A percentile compares a stretch with the other conserved stretches of the same genome.
phyloP scores from a whole-genome alignment of 2,329 filamentous ascomycete genomes.

The Colletotrichum ledebouriae region DNA sequence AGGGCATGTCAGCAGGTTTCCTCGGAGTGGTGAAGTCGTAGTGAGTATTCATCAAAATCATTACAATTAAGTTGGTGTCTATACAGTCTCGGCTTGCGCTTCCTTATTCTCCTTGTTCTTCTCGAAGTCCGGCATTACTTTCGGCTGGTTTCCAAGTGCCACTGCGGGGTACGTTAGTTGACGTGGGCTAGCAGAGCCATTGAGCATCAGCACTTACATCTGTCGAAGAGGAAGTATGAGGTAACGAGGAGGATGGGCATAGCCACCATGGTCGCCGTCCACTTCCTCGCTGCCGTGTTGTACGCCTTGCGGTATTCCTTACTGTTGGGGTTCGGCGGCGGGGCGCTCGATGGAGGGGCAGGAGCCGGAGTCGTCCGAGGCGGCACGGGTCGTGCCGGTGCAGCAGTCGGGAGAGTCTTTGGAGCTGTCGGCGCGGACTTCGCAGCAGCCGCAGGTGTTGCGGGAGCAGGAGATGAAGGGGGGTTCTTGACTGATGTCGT shows the following conservation, averaged over 20 bases:
- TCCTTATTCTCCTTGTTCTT: slow-evolving; percentile 6
- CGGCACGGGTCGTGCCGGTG: slow-evolving; percentile 1
- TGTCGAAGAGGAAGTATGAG: slow-evolving; percentile 67
- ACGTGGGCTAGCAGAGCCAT: neutral
- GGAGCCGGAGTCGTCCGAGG: slow-evolving; percentile 4
- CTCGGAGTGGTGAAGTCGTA: neutral
- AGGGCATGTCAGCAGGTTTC: neutral
- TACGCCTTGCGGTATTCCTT: slow-evolving; percentile 60
- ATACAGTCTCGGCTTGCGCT: slow-evolving; percentile 23
- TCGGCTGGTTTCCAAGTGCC: slow-evolving; percentile 49
- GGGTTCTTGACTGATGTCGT: neutral
- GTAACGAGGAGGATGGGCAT: slow-evolving; percentile 68
- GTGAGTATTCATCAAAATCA: slow-evolving; percentile 36
- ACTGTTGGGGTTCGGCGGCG: slow-evolving; percentile 50
- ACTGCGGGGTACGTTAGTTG: slow-evolving; percentile 44
- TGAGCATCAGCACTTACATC: slow-evolving; percentile 53
- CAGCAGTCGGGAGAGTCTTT: neutral
- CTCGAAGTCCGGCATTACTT: slow-evolving; percentile 45
- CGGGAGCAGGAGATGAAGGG: neutral
- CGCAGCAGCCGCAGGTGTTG: neutral
- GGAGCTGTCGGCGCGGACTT: neutral
- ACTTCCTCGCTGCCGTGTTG: slow-evolving; percentile 59
- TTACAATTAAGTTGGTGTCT: slow-evolving; percentile 22
- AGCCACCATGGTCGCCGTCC: slow-evolving; percentile 62
- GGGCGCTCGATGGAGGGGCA: neutral